phyloP scores from a whole-genome alignment of 2,329 filamentous ascomycete genomes.

The Apiospora phragmitis region DNA sequence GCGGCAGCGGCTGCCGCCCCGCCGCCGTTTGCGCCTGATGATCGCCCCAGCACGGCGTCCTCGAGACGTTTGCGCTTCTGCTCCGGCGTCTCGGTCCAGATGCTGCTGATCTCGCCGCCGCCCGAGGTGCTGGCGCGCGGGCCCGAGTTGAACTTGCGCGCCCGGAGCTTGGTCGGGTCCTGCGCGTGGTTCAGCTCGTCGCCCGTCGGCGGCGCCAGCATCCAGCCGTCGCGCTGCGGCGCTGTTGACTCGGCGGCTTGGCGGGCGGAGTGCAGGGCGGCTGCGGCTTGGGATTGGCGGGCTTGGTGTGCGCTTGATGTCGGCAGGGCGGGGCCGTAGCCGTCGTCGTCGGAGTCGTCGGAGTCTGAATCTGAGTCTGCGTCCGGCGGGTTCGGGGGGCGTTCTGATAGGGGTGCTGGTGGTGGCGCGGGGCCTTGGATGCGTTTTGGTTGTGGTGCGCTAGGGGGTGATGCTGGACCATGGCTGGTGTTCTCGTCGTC shows the following conservation, averaged over 20 bases:
- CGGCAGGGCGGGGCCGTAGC: conserved; percentile 62
- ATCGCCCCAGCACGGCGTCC: conserved; percentile 78
- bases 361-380: conserved; percentile 35
- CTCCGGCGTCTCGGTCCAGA: conserved; percentile 92
- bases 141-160: conserved; percentile 78
- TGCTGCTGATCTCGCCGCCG: conserved; percentile 56
- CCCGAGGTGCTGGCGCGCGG: conserved; percentile 37
- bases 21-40: conserved; percentile 44
- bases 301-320: conserved; percentile 36
- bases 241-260: conserved; percentile 38
- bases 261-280: conserved; percentile 29
- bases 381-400: conserved; percentile 28
- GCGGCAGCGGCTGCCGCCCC: conserved; percentile 35
- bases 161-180: conserved; percentile 82
- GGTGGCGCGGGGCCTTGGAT: conserved; percentile 45
- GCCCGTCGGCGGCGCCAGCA: conserved; percentile 68
- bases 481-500: conserved; percentile 31
- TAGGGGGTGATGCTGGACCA: conserved; percentile 14
- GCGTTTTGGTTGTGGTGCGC: conserved; percentile 28
- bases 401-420: conserved; percentile 41
- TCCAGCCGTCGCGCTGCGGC: conserved; percentile 79
- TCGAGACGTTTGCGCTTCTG: conserved; percentile 80
- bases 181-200: conserved; percentile 57
- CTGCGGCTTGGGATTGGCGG: conserved; percentile 26
- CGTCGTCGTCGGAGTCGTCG: conserved; percentile 40